Percentiles rank a stretch among this genome's conserved stretches.
phyloP scores from a whole-genome alignment of 768 basidiomycete genomes.

The Hortiboletus flavorubellus region DNA sequence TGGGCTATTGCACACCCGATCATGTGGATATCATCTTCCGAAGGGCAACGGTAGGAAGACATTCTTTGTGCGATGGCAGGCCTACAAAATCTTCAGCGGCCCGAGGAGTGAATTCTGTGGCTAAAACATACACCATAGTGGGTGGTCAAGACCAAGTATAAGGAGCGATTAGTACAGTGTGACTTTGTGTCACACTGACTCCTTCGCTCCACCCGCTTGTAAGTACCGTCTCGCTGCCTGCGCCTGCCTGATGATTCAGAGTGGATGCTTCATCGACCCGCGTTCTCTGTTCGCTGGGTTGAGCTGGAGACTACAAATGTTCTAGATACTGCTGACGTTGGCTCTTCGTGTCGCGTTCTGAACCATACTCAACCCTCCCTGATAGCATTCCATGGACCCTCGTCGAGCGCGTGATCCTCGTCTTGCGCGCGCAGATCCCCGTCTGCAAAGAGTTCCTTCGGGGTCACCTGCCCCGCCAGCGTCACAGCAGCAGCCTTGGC shows the following conservation, averaged over 20 bases:
- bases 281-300: constrained; percentile 48
- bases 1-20: constrained; percentile 22
- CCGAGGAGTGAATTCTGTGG: not conserved
- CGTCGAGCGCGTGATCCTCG: constrained; percentile 79
- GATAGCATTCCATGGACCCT: constrained; percentile 60
- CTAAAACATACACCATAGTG: constrained; percentile 9
- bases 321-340: constrained; percentile 91
- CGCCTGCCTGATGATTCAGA: constrained; percentile 75
- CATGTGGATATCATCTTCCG: constrained; percentile 19
- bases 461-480: constrained; percentile 33
- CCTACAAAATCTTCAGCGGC: constrained; percentile 7
- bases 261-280: constrained; percentile 85
- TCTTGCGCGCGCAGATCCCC: constrained; percentile 66
- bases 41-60: constrained; percentile 17
- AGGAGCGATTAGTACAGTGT: not conserved
- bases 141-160: too few species aligned
- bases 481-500: constrained; percentile 27
- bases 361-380: constrained; percentile 13
- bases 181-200: constrained; percentile 16
- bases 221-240: constrained; percentile 11
- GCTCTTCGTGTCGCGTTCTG: constrained; percentile 10
- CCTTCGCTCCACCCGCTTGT: constrained; percentile 12
- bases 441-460: constrained; percentile 49
- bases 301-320: constrained; percentile 74
- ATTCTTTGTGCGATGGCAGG: constrained; percentile 12